Percentiles rank a stretch among this genome's conserved stretches.
Evolutionary conservation across 306 rosid genomes (phyloP).

Genomic region (Inga leiocalycina): DNA sequence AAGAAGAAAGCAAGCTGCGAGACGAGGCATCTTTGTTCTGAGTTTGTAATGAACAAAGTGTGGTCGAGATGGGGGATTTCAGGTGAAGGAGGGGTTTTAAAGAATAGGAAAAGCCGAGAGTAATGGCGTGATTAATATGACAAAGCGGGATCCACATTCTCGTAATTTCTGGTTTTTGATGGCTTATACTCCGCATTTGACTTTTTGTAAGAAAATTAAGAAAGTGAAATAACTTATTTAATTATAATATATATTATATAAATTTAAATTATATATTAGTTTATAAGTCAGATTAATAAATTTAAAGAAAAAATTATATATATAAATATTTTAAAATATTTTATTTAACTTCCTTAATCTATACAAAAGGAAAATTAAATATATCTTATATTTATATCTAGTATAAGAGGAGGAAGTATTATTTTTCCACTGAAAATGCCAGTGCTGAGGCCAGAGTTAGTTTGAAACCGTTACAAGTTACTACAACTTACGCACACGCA

Average conservation of each 20-base stretch:
- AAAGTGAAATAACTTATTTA: too few species aligned
- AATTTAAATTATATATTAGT: too few species aligned
- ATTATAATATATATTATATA: too few species aligned
- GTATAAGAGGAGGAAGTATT: too few species aligned
- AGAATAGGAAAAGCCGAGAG: constrained; percentile 73
- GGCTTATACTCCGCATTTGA: neutral
- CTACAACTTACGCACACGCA: too few species aligned
- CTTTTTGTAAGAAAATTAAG: too few species aligned
- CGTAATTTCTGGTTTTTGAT: constrained; percentile 47
- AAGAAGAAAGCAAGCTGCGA: constrained; percentile 35
- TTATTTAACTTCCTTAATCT: too few species aligned
- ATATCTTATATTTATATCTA: too few species aligned
- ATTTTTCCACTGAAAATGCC: constrained; percentile 5
- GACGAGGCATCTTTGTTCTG: constrained; percentile 41
- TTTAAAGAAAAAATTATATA: too few species aligned
- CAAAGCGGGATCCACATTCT: constrained; percentile 39
- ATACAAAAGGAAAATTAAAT: too few species aligned
- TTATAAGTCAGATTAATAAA: too few species aligned
- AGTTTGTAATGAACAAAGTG: neutral
- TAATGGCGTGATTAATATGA: constrained; percentile 80
- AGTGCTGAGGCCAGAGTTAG: constrained; percentile 1
- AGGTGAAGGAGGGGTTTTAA: constrained; percentile 35
- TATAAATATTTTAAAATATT: too few species aligned
- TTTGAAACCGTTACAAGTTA: constrained; percentile 52
- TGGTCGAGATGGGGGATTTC: neutral